Percentiles rank a stretch among this genome's conserved stretches.
Conservation (phyloP, 768 basidiomycete species). For the Trametes meyenii region DNA sequence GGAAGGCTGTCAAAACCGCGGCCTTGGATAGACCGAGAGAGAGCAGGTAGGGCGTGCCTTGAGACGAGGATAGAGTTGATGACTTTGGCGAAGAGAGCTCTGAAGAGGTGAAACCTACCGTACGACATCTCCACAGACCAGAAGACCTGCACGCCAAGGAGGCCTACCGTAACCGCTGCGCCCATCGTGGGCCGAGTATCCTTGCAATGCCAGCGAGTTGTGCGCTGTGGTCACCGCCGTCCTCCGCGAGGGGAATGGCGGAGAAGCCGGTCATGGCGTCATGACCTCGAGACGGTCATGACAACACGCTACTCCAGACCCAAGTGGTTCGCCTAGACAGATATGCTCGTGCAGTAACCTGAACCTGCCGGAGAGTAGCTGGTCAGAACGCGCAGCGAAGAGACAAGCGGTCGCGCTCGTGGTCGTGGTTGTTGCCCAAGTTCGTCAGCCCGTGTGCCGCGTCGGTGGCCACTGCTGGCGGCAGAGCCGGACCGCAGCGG, state of each 20-base stretch:
- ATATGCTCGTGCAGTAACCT: no score
- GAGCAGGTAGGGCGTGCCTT: constrained; percentile 86
- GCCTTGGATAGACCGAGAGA: constrained; percentile 88
- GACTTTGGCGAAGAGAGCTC: background rate
- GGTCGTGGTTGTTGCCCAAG: no score
- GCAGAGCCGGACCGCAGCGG: no score
- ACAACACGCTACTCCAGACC: no score
- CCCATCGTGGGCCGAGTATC: constrained; percentile 70
- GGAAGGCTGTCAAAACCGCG: constrained; percentile 86
- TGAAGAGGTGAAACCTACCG: constrained; percentile 40
- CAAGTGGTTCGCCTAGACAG: no score
- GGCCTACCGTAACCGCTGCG: constrained; percentile 70
- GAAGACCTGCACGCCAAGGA: constrained; percentile 84
- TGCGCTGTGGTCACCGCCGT: constrained; percentile 40
- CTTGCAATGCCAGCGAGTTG: constrained; percentile 56
- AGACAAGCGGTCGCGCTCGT: no score
- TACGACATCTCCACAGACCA: constrained; percentile 98
- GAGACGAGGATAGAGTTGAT: background rate
- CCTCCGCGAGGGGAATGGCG: constrained; percentile 48
- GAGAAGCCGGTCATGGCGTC: constrained; percentile 54
- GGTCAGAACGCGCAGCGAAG: no score
- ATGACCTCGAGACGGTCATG: background rate
- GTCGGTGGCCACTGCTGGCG: no score
- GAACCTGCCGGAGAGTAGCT: no score
- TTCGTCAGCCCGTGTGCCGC: no score